These are phyloP conservation scores for Citrullus mucosospermus DNA, from an alignment of 306 rosid genomes.

Conservation along the genomic window DNA sequence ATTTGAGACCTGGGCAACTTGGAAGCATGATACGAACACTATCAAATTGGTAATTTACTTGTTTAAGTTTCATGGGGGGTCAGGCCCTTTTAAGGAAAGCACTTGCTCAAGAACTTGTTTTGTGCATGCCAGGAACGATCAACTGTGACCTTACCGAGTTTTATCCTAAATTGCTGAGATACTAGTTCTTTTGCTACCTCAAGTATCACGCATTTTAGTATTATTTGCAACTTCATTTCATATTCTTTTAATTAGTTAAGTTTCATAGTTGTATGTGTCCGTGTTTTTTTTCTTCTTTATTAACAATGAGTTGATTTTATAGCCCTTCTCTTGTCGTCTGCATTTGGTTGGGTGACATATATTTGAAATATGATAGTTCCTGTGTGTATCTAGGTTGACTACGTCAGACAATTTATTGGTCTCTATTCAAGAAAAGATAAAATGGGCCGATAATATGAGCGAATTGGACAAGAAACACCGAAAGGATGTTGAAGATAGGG, in stretches of 20 bases:
- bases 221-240: not conserved
- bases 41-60: slow-evolving; percentile 58
- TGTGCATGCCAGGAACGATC: not conserved
- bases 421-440: slow-evolving; percentile 89
- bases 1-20: slow-evolving; percentile 84
- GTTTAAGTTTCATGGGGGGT: not conserved
- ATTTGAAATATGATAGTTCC: not conserved
- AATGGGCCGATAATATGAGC: slow-evolving; percentile 87
- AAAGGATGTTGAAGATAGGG: slow-evolving; percentile 79
- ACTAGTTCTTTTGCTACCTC: not conserved
- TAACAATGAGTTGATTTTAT: not conserved
- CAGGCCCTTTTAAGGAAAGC: not conserved
- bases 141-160: not conserved
- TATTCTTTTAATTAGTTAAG: not conserved
- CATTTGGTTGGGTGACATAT: slow-evolving; percentile 8
- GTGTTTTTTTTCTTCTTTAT: not conserved
- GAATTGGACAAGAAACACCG: slow-evolving; percentile 72
- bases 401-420: slow-evolving; percentile 71
- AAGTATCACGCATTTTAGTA: not conserved
- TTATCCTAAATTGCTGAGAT: not conserved
- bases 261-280: not conserved
- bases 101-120: not conserved
- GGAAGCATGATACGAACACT: slow-evolving; percentile 85
- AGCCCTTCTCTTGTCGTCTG: not conserved
- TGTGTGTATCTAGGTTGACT: slow-evolving; percentile 46